Evolutionary conservation across 2,329 filamentous ascomycete genomes (phyloP).

Genomic region (Aspergillus niger): DNA sequence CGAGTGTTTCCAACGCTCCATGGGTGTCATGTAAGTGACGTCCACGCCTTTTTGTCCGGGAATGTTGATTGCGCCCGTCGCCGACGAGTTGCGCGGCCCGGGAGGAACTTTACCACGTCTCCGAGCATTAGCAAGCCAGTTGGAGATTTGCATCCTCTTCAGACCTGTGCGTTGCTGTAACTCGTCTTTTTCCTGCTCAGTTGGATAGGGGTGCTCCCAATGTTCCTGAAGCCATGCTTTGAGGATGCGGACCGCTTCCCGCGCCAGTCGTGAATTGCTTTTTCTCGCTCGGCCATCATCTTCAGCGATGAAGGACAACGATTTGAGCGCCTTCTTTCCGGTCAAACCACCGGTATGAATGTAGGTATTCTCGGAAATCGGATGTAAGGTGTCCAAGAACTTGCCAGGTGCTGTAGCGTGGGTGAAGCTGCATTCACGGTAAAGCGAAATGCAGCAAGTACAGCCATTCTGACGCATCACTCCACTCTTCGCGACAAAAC

Average conservation of each 20-base stretch:
- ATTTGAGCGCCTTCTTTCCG: slow-evolving; percentile 45
- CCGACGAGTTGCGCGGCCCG: slow-evolving; percentile 66
- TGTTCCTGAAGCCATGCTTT: slow-evolving; percentile 85
- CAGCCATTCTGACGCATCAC: slow-evolving; percentile 46
- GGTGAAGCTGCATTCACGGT: slow-evolving; percentile 51
- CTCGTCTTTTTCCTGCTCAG: slow-evolving; percentile 79
- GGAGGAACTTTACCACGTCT: slow-evolving; percentile 75
- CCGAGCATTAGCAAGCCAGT: slow-evolving; percentile 89
- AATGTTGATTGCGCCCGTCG: slow-evolving; percentile 72
- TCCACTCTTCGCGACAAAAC: slow-evolving; percentile 49
- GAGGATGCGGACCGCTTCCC: slow-evolving; percentile 75
- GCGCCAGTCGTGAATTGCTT: slow-evolving; percentile 73
- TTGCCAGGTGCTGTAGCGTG: slow-evolving; percentile 44
- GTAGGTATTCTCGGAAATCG: slow-evolving; percentile 46
- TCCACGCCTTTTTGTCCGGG: slow-evolving; percentile 58
- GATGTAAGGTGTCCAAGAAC: slow-evolving; percentile 47
- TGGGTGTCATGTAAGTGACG: slow-evolving; percentile 59
- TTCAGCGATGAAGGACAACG: slow-evolving; percentile 41
- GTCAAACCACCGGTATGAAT: slow-evolving; percentile 42
- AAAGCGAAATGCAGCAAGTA: slow-evolving; percentile 52
- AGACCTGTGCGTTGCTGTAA: slow-evolving; percentile 78
- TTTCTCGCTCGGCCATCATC: slow-evolving; percentile 56
- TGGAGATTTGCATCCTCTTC: slow-evolving; percentile 80
- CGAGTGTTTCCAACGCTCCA: slow-evolving; percentile 70
- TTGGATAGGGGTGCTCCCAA: slow-evolving; percentile 81